These are phyloP conservation scores for Collybiopsis luxurians DNA, from an alignment of 768 basidiomycete genomes.

Conservation along the genomic window DNA sequence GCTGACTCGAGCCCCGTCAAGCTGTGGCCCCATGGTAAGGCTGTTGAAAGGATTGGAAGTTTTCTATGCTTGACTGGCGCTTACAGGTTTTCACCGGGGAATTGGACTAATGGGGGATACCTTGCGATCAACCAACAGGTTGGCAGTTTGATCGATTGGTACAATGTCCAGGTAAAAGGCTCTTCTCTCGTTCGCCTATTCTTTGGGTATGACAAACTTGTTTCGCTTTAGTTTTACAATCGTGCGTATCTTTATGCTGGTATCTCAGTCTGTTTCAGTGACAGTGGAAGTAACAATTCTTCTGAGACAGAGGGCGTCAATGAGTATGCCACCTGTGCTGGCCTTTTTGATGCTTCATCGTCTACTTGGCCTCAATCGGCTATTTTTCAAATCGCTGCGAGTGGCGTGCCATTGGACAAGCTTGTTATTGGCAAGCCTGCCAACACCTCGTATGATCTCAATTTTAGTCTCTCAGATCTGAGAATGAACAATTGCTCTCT, in stretches of 20 bases:
- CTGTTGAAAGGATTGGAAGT: background rate
- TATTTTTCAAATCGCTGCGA: slow-evolving; percentile 55
- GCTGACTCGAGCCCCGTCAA: slow-evolving; percentile 13
- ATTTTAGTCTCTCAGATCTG: background rate
- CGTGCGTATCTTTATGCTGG: slow-evolving; percentile 28
- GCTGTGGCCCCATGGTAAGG: slow-evolving; percentile 48
- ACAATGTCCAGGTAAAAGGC: slow-evolving; percentile 46
- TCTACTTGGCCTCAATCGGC: slow-evolving; percentile 60
- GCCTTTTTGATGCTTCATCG: slow-evolving; percentile 58
- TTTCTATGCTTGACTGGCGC: background rate
- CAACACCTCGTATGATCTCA: slow-evolving; percentile 16
- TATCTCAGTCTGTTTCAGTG: background rate
- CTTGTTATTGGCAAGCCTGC: slow-evolving; percentile 78
- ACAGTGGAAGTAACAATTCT: background rate
- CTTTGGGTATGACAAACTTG: background rate
- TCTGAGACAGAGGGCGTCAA: slow-evolving; percentile 47
- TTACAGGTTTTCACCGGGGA: slow-evolving; percentile 38
- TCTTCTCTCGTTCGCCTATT: slow-evolving; percentile 8
- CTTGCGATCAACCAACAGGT: slow-evolving; percentile 49
- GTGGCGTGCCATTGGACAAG: slow-evolving; percentile 58
- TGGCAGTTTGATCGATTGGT: slow-evolving; percentile 65
- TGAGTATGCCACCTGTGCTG: slow-evolving; percentile 63
- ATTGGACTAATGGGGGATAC: slow-evolving; percentile 53
- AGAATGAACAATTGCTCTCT: background rate
- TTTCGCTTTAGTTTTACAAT: slow-evolving; percentile 37